These are phyloP conservation scores for Fusarium protoensiforme DNA, from an alignment of 2,329 filamentous ascomycete species.

Conservation along the genomic window DNA sequence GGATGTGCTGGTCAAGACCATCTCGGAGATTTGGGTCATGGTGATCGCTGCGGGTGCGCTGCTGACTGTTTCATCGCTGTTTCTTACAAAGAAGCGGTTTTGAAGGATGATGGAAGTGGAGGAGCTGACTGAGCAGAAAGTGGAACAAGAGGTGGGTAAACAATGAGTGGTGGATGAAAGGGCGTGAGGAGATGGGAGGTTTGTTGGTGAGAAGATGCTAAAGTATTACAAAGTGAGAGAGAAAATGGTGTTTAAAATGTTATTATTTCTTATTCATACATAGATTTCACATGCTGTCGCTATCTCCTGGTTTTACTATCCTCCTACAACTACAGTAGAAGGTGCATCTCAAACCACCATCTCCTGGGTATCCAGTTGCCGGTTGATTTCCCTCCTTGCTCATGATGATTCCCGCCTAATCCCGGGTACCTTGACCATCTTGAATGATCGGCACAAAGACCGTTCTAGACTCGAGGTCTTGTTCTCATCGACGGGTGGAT, in stretches of 20 bases:
- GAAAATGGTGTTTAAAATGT: background rate
- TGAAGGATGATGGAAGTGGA: background rate
- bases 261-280: background rate
- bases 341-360: background rate
- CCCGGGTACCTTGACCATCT: background rate
- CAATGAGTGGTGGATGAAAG: background rate
- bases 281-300: background rate
- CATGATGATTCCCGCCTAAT: background rate
- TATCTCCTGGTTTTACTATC: background rate
- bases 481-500: background rate
- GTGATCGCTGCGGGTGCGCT: slow-evolving; percentile 21
- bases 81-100: slow-evolving; percentile 19
- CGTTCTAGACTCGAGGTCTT: background rate
- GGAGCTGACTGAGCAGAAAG: background rate
- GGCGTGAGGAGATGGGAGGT: background rate
- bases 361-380: background rate
- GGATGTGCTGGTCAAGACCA: slow-evolving; percentile 20
- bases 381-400: background rate
- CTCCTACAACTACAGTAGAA: background rate
- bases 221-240: background rate
- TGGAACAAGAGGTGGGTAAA: background rate
- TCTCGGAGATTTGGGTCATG: slow-evolving; percentile 29
- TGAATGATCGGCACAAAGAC: background rate
- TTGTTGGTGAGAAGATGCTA: background rate
- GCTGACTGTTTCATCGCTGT: slow-evolving; percentile 17